phyloP scores from a whole-genome alignment of 176 grass and related monocot species.

The Aegilops longissima region DNA sequence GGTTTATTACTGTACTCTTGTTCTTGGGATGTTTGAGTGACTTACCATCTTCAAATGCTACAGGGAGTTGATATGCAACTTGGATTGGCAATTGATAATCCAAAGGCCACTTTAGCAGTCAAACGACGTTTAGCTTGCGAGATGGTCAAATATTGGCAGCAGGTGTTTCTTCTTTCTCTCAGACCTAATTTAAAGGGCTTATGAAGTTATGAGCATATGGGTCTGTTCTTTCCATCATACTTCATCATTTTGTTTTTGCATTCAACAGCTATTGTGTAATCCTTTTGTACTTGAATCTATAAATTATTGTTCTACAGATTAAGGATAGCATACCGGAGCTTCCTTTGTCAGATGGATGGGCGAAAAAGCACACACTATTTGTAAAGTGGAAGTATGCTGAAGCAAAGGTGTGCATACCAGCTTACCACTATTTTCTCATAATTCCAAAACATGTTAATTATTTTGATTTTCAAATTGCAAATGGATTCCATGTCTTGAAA shows the following conservation, averaged over 20 bases:
- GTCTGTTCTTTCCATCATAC: constrained; percentile 13
- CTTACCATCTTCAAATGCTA: constrained; percentile 13
- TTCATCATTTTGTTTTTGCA: neutral
- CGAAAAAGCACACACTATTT: constrained; percentile 68
- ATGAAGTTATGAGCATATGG: neutral
- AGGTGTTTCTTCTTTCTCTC: constrained; percentile 46
- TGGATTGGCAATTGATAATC: constrained; percentile 83
- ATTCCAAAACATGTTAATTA: neutral
- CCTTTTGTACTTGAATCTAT: neutral
- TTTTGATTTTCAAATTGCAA: constrained; percentile 2
- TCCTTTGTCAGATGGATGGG: constrained; percentile 67
- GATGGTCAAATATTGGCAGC: constrained; percentile 83
- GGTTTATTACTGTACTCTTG: neutral
- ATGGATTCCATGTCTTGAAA: neutral
- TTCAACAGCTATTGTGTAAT: neutral
- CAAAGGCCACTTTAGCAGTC: constrained; percentile 81
- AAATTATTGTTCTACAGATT: constrained; percentile 46
- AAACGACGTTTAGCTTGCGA: constrained; percentile 83
- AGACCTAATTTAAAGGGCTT: neutral
- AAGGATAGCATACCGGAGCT: constrained; percentile 65
- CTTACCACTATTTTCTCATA: neutral
- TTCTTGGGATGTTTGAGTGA: constrained; percentile 18
- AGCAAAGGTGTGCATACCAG: constrained; percentile 57
- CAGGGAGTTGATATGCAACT: constrained; percentile 85
- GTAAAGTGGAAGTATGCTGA: constrained; percentile 81